phyloP scores from a whole-genome alignment of 2,329 filamentous ascomycete genomes.

The Arthrobotrys sphaeroides region DNA sequence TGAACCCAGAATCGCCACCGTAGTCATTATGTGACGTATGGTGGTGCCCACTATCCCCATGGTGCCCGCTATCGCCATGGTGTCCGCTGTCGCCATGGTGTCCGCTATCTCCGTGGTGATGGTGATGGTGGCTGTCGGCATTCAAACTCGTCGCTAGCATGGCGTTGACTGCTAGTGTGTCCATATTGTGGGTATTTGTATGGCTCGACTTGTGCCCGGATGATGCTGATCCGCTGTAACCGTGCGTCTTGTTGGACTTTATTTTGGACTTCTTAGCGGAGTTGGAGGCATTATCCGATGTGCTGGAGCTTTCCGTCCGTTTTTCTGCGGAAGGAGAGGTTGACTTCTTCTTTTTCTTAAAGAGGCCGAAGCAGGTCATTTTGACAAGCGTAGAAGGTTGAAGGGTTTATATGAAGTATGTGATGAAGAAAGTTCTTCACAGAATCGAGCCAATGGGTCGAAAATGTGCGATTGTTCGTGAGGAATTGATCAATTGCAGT shows the following conservation, averaged over 20 bases:
- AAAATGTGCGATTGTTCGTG: no score
- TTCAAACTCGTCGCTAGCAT: constrained; percentile 22
- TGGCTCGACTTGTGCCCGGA: neutral
- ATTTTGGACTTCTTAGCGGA: neutral
- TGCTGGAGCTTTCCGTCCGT: neutral
- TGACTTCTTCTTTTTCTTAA: neutral
- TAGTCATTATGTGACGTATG: neutral
- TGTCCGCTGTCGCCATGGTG: neutral
- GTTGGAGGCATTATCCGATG: neutral
- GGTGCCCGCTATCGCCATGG: neutral
- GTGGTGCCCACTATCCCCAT: neutral
- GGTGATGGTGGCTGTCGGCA: neutral
- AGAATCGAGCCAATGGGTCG: neutral
- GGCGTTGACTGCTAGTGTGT: constrained; percentile 1
- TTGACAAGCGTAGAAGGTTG: neutral
- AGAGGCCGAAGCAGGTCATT: neutral
- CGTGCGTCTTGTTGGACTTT: neutral
- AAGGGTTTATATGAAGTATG: neutral
- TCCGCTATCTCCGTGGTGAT: neutral
- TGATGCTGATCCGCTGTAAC: neutral
- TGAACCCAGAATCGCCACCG: neutral
- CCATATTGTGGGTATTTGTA: neutral
- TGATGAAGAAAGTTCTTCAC: neutral
- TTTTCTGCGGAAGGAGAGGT: neutral
- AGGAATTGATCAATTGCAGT: no score